A percentile compares a stretch with the other conserved stretches of the same genome.
Conservation (phyloP, 352 stramenopile genomes). For the Phytopythium boreale region DNA sequence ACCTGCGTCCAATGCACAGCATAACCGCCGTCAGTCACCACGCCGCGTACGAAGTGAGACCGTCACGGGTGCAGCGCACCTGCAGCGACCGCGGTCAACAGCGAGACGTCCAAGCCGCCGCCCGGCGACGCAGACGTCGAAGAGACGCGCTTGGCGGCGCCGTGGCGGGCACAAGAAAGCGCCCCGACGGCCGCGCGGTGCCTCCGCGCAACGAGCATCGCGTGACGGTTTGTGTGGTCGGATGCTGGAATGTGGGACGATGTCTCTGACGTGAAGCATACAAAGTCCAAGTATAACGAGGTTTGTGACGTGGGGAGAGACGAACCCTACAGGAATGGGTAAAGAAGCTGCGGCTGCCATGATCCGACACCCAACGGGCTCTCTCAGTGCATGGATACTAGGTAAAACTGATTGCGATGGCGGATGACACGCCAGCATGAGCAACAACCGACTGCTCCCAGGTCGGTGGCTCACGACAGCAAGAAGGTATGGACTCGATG, state of each 20-base stretch:
- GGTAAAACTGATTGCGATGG: too few relatives aligned
- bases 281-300: conserved; percentile 1
- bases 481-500: too few relatives aligned
- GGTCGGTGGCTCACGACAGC: too few relatives aligned
- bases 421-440: too few relatives aligned
- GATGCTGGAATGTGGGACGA: neutral
- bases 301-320: neutral
- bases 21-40: neutral
- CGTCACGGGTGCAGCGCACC: neutral
- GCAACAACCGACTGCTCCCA: too few relatives aligned
- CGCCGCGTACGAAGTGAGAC: neutral
- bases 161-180: neutral
- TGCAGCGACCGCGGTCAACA: neutral
- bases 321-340: neutral
- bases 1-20: neutral
- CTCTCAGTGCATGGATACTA: too few relatives aligned
- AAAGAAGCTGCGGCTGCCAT: neutral
- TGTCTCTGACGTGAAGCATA: neutral
- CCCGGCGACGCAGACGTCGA: neutral
- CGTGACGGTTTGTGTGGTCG: neutral
- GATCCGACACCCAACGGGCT: neutral
- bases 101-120: neutral
- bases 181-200: neutral
- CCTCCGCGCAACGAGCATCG: neutral
- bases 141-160: neutral